phyloP scores from a whole-genome alignment of 179 eudicot species.

The Heliamphora pulchella region DNA sequence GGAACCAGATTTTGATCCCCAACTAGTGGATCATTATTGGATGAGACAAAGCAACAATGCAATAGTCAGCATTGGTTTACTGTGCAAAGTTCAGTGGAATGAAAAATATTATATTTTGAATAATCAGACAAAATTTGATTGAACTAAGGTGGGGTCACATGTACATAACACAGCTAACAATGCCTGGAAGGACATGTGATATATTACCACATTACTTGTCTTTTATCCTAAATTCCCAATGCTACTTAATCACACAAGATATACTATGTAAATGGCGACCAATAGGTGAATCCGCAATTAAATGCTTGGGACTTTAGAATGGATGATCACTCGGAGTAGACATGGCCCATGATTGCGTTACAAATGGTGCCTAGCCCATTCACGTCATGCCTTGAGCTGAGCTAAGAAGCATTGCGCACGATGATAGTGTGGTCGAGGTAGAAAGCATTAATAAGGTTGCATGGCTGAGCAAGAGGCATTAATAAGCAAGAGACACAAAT shows the following conservation, averaged over 20 bases:
- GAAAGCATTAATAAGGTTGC: too few relatives aligned
- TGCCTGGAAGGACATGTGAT: slow-evolving; percentile 20
- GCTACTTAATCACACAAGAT: not conserved
- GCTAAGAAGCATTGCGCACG: too few relatives aligned
- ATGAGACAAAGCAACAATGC: slow-evolving; percentile 27
- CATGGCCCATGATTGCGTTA: too few relatives aligned
- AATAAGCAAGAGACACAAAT: too few relatives aligned
- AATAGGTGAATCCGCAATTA: too few relatives aligned
- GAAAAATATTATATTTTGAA: not conserved
- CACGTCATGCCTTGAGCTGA: too few relatives aligned
- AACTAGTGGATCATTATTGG: not conserved
- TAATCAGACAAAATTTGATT: not conserved
- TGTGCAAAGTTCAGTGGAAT: not conserved
- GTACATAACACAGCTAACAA: not conserved
- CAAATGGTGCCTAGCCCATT: too few relatives aligned
- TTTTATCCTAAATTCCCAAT: slow-evolving; percentile 3
- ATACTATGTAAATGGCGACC: not conserved
- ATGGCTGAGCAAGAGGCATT: too few relatives aligned
- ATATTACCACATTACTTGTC: slow-evolving; percentile 8
- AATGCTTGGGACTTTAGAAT: too few relatives aligned
- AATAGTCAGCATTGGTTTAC: slow-evolving; percentile 17
- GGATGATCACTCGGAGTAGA: too few relatives aligned
- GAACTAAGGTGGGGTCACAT: not conserved
- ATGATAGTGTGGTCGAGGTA: too few relatives aligned
- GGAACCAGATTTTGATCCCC: not conserved